Evolutionary conservation across 2,329 filamentous ascomycete genomes (phyloP).

Genomic region (Verticillium longisporum): DNA sequence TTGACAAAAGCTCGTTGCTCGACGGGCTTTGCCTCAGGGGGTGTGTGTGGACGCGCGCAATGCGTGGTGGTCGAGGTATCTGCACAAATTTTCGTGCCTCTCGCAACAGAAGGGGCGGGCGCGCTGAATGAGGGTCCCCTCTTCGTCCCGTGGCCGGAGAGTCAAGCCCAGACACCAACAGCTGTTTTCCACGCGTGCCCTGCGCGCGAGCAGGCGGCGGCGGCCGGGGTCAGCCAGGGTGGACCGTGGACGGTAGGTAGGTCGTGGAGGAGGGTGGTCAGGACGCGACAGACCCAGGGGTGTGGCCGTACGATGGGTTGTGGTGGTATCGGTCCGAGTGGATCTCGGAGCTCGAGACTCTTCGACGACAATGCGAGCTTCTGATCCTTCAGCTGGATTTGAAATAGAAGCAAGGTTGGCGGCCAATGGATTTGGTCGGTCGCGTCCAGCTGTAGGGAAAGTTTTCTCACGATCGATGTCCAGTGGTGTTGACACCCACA

Average conservation of each 20-base stretch:
- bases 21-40: neutral
- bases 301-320: neutral
- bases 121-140: conserved; percentile 1
- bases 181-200: conserved; percentile 9
- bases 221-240: conserved; percentile 9
- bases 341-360: neutral
- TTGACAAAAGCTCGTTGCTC: neutral
- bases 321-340: neutral
- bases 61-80: neutral
- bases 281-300: neutral
- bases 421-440: neutral
- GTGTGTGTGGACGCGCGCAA: neutral
- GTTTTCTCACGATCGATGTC: no score
- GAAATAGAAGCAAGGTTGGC: neutral
- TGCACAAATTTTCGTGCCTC: conserved; percentile 1
- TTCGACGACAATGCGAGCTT: neutral
- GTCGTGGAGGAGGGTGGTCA: neutral
- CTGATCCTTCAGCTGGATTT: neutral
- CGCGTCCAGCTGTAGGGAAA: no score
- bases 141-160: neutral
- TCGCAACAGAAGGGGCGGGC: neutral
- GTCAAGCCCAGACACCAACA: conserved; percentile 2
- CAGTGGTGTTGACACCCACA: no score
- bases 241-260: neutral
- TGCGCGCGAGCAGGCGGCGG: neutral